Conservation (phyloP, 164 flowering plant species). For the Dillenia turbinata region DNA sequence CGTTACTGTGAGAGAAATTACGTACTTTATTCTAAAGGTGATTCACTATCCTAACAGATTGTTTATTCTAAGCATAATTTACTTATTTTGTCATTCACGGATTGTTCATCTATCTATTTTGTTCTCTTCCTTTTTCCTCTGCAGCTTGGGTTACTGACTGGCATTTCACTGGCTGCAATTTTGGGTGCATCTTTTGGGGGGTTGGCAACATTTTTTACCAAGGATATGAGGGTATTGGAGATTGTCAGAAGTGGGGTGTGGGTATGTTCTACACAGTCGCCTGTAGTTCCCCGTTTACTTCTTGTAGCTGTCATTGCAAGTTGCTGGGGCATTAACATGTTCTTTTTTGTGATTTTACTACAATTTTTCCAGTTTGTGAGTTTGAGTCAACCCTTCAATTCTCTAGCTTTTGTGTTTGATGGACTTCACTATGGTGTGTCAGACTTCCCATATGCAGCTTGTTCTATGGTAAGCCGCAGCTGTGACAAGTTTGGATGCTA, state of each 20-base stretch:
- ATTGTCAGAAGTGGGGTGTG: constrained; percentile 64
- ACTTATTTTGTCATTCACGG: no score
- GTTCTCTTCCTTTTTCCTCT: constrained; percentile 10
- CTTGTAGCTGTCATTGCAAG: background rate
- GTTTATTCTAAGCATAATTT: background rate
- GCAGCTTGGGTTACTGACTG: constrained; percentile 73
- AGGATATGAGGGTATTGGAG: constrained; percentile 64
- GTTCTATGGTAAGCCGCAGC: constrained; percentile 56
- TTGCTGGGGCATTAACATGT: no score
- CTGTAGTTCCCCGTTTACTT: background rate
- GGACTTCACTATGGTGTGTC: constrained; percentile 95
- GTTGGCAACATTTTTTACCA: constrained; percentile 66
- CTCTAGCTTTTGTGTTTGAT: constrained; percentile 84
- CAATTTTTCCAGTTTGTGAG: constrained; percentile 66
- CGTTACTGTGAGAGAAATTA: constrained; percentile 51
- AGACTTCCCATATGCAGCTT: constrained; percentile 82
- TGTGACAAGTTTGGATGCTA: background rate
- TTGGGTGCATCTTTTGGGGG: constrained; percentile 64
- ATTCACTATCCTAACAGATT: background rate
- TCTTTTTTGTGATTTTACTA: constrained; percentile 3
- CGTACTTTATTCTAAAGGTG: constrained; percentile 68
- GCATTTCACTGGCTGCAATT: constrained; percentile 53
- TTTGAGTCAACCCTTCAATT: constrained; percentile 86
- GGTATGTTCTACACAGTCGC: constrained; percentile 36
- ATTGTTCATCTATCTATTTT: constrained; percentile 1